Evolutionary conservation across 805 yeast genomes (phyloP).

Genomic region (Wickerhamiella cacticola): DNA sequence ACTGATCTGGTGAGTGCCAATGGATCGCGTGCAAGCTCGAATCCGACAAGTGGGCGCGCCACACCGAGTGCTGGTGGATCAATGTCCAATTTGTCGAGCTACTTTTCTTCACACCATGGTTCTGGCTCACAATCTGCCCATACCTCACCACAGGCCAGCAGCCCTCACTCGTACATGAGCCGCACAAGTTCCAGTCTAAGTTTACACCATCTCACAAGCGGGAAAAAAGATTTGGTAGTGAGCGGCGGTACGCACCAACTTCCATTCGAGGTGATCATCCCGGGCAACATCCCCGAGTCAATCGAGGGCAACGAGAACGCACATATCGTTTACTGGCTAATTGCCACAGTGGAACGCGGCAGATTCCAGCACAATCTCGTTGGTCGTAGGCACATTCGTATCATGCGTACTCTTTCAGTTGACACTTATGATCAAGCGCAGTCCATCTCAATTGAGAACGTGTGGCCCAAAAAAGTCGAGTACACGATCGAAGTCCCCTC

Average conservation of each 20-base stretch:
- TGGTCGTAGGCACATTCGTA: constrained; percentile 60
- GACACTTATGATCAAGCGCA: constrained; percentile 82
- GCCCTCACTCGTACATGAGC: constrained; percentile 6
- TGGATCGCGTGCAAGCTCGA: constrained; percentile 12
- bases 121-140: constrained; percentile 2
- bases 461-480: constrained; percentile 92
- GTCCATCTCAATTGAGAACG: constrained; percentile 85
- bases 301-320: constrained; percentile 84
- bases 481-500: constrained; percentile 77
- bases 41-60: constrained; percentile 18
- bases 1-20: neutral
- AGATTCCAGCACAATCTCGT: constrained; percentile 54
- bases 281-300: constrained; percentile 77
- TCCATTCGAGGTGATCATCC: constrained; percentile 75
- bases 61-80: constrained; percentile 22
- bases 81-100: constrained; percentile 25
- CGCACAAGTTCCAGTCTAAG: constrained; percentile 5
- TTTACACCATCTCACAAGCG: neutral
- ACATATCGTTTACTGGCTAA: constrained; percentile 55
- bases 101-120: constrained; percentile 17
- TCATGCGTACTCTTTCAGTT: constrained; percentile 75
- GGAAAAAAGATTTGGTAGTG: constrained; percentile 4
- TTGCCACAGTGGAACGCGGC: constrained; percentile 74
- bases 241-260: constrained; percentile 72
- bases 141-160: constrained; percentile 12